phyloP scores from a whole-genome alignment of 2,329 filamentous ascomycete genomes.

The Trichophyton equinum region DNA sequence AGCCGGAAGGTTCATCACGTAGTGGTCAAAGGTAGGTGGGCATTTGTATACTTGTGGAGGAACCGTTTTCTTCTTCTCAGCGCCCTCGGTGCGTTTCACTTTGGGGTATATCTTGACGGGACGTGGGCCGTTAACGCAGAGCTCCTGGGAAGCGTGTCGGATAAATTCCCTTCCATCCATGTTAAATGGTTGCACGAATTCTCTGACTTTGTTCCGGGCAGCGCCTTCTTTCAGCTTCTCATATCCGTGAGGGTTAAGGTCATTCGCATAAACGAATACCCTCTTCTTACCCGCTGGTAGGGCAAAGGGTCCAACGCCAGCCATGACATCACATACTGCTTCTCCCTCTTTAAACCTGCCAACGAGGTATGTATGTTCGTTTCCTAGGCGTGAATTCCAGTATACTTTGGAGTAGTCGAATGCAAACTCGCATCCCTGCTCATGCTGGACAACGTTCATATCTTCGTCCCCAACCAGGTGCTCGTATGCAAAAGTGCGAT shows the following conservation, averaged over 20 bases:
- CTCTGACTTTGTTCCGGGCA: conserved; percentile 61
- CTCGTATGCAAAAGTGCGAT: conserved; percentile 87
- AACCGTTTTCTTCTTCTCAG: conserved; percentile 9
- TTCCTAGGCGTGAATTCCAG: conserved; percentile 88
- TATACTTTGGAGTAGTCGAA: conserved; percentile 97
- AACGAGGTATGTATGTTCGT: conserved; percentile 73
- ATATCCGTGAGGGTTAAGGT: conserved; percentile 86
- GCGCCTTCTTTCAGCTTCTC: conserved; percentile 59
- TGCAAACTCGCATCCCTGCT: conserved; percentile 72
- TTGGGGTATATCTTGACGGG: conserved; percentile 42
- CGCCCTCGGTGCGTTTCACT: conserved; percentile 16
- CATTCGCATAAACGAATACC: conserved; percentile 92
- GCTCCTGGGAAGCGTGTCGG: conserved; percentile 48
- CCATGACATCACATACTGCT: conserved; percentile 93
- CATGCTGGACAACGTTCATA: conserved; percentile 67
- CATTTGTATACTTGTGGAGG: conserved; percentile 27
- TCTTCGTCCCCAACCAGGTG: conserved; percentile 71
- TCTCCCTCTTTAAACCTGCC: conserved; percentile 67
- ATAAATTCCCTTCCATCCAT: conserved; percentile 75
- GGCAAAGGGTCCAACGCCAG: conserved; percentile 89
- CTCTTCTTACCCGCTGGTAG: conserved; percentile 79
- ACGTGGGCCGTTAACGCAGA: conserved; percentile 38
- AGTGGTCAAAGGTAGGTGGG: conserved; percentile 74
- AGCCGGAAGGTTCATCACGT: conserved; percentile 94
- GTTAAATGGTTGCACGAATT: conserved; percentile 69